Evolutionary conservation across 164 flowering plant genomes (phyloP), one percentile per base, ranked within the genome.

Genomic region (Platanus orientalis): DNA sequence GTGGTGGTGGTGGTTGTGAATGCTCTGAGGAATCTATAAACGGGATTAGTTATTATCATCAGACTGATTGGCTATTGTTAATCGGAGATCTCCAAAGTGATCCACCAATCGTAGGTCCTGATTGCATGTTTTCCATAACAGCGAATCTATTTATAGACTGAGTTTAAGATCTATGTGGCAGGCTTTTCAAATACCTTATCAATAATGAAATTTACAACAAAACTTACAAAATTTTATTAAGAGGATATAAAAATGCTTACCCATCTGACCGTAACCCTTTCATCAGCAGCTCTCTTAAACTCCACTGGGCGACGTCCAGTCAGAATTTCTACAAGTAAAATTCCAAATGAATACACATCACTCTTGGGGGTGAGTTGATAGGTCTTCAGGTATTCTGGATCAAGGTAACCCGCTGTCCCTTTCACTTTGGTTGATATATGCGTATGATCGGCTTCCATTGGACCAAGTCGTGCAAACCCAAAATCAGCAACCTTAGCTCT

Each of bases 401-500:
- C 99, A 32, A 94, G 88, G 74, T 94, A 94, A 51, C 99, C 99
- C 4, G 87, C 87, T 20, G 99, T 94, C 58, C 99, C 99, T 77
- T 88, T 91, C 69, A 94, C 97, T 75, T 86, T 79, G 62, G 99
- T 94, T 32, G 85, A 76, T 44, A 94, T 80, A 71, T 91, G 96
- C 20, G 97, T 87, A 40, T 76, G 73, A n/a, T 89, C 96, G 26
- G 72, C 51, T 26, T 86, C 92, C 68, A 63, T 32, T n/a, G 94
- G 84, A 56, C 92, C 96, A 45, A 79, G 73, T 77, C 82, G 85
- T 40, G 99, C 99, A 75, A 94, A 94, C 54, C 99, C 99, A 72
- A 94, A 94, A 77, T 92, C 99, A 14, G 99, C 90, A 40, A 94
- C 99, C 74, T 94, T 94, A 48, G 99, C 96, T 68, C 89, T 81